These are phyloP conservation scores for Trametes elegans DNA, from an alignment of 768 basidiomycete species.

Conservation along the genomic window DNA sequence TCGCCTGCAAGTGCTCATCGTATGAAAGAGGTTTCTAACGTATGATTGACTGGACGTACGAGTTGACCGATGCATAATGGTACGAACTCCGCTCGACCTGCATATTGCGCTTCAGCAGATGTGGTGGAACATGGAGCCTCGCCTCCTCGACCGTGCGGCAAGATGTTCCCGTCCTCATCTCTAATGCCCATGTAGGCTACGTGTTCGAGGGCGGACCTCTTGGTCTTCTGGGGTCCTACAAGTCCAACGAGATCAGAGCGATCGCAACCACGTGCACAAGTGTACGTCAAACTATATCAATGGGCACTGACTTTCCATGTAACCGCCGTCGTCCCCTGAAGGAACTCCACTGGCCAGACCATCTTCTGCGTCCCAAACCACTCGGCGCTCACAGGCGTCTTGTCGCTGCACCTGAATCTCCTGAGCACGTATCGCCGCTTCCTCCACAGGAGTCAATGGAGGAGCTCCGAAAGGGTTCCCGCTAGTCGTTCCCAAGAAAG, in stretches of 20 bases:
- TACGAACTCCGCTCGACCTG: constrained; percentile 48
- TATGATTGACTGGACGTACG: constrained; percentile 35
- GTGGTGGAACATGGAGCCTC: constrained; percentile 20
- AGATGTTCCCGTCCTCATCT: constrained; percentile 52
- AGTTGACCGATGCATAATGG: constrained; percentile 57
- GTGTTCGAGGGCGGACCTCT: constrained; percentile 5
- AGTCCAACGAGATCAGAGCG: too few relatives aligned
- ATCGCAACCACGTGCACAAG: background rate
- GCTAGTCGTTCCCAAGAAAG: constrained; percentile 48
- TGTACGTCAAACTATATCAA: too few relatives aligned
- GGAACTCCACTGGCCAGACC: constrained; percentile 49
- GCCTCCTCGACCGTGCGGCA: constrained; percentile 39
- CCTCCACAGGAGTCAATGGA: constrained; percentile 55
- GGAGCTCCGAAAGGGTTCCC: constrained; percentile 29
- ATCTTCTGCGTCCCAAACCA: constrained; percentile 66
- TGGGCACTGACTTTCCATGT: background rate
- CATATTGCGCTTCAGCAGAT: constrained; percentile 43
- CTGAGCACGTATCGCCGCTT: constrained; percentile 48
- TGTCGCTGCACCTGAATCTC: constrained; percentile 58
- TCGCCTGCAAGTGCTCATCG: background rate
- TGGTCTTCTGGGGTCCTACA: background rate
- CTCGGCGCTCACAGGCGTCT: constrained; percentile 59
- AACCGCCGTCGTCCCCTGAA: constrained; percentile 42
- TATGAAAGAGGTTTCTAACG: background rate
- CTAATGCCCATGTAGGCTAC: constrained; percentile 55